Conservation (phyloP, 2,329 filamentous ascomycete species). For the Dendrostoma leiphaemia region DNA sequence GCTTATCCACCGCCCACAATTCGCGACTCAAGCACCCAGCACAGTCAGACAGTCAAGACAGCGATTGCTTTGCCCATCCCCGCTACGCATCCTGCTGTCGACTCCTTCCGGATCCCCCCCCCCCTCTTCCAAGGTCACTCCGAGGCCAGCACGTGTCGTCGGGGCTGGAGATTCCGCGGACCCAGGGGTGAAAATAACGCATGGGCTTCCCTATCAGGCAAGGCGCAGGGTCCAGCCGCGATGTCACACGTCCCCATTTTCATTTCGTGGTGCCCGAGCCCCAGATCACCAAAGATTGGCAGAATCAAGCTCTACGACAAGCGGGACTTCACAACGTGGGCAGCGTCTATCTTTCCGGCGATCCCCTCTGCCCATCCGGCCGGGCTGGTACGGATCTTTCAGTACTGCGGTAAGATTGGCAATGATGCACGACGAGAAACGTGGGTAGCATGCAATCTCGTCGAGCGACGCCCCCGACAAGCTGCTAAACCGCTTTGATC, state of each 20-base stretch:
- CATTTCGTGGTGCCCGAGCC: conserved; percentile 11
- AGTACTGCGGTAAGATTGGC: conserved; percentile 7
- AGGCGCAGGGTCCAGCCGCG: not conserved
- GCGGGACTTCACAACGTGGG: not conserved
- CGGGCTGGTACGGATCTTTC: not conserved
- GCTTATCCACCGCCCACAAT: no score
- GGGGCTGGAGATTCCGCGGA: conserved; percentile 6
- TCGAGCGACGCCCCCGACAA: not conserved
- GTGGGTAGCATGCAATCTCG: not conserved
- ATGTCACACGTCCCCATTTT: conserved; percentile 5
- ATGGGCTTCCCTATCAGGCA: conserved; percentile 5
- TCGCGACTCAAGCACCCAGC: not conserved
- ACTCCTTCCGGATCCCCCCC: conserved; percentile 3
- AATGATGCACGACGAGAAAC: not conserved
- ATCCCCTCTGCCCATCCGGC: not conserved
- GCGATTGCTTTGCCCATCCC: not conserved
- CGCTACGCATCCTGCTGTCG: not conserved
- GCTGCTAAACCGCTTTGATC: not conserved
- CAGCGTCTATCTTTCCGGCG: not conserved
- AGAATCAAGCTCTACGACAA: not conserved
- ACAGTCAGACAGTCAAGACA: not conserved
- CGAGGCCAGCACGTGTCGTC: conserved; percentile 7
- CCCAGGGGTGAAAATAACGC: not conserved
- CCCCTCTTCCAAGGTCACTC: not conserved
- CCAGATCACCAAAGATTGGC: not conserved